Percentiles rank a stretch among this genome's conserved stretches.
phyloP scores from a whole-genome alignment of 2,329 filamentous ascomycete genomes.

The Diaporthe eres region DNA sequence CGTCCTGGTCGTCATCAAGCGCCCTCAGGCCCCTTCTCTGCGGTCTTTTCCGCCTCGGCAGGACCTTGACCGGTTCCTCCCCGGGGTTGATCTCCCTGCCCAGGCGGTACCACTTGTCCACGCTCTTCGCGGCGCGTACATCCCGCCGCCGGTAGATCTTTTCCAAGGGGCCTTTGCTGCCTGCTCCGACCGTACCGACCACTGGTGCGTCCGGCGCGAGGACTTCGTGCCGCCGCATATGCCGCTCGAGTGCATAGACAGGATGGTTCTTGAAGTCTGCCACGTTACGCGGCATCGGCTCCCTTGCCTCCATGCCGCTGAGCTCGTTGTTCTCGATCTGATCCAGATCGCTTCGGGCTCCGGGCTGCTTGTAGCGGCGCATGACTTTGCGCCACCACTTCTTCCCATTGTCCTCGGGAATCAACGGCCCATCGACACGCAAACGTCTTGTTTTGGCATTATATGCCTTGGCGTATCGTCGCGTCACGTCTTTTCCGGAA shows the following conservation, averaged over 20 bases:
- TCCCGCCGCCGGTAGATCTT: conserved; percentile 86
- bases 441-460: conserved; percentile 89
- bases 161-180: conserved; percentile 75
- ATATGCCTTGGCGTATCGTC: conserved; percentile 88
- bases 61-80: conserved; percentile 86
- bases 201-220: conserved; percentile 78
- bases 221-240: conserved; percentile 87
- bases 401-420: conserved; percentile 45
- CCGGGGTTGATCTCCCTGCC: conserved; percentile 84
- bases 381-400: conserved; percentile 69
- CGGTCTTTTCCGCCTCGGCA: conserved; percentile 63
- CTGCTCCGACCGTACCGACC: conserved; percentile 83
- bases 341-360: conserved; percentile 73
- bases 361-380: conserved; percentile 56
- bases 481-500: conserved; percentile 86
- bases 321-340: conserved; percentile 88
- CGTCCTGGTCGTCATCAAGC: conserved; percentile 55
- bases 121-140: conserved; percentile 82
- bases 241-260: conserved; percentile 85
- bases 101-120: conserved; percentile 91
- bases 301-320: conserved; percentile 76
- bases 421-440: conserved; percentile 77
- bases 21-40: conserved; percentile 43
- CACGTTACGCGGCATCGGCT: conserved; percentile 89
- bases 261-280: conserved; percentile 91